phyloP scores from a whole-genome alignment of 352 stramenopile species.

The Globisporangium paddicum region DNA sequence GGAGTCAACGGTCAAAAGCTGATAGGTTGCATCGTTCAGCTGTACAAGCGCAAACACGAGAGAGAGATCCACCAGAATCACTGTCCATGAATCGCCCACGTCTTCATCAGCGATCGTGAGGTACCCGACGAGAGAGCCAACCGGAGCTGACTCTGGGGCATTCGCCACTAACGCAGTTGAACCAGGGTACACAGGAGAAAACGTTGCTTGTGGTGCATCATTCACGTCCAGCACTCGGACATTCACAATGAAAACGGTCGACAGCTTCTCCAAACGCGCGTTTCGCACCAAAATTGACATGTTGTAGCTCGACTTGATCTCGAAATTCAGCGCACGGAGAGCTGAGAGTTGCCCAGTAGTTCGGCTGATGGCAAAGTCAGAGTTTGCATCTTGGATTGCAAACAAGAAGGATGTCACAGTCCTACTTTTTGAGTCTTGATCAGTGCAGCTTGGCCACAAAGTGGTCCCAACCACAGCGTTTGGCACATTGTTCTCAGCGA shows the following conservation, averaged over 20 bases:
- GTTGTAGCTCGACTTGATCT: constrained; percentile 19
- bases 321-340: constrained; percentile 21
- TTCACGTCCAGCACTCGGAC: constrained; percentile 8
- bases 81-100: background rate
- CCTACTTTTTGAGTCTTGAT: constrained; percentile 32
- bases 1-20: background rate
- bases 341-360: constrained; percentile 18
- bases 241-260: constrained; percentile 14
- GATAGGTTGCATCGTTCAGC: constrained; percentile 5
- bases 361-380: constrained; percentile 18
- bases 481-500: constrained; percentile 24
- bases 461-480: constrained; percentile 22
- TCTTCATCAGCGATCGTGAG: constrained; percentile 7
- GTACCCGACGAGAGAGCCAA: background rate
- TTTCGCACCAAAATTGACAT: constrained; percentile 28
- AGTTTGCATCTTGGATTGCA: constrained; percentile 18
- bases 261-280: constrained; percentile 18
- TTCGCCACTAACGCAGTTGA: background rate
- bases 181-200: constrained; percentile 1
- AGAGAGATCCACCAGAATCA: background rate
- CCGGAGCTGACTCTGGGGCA: constrained; percentile 2
- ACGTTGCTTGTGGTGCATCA: background rate
- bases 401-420: constrained; percentile 27
- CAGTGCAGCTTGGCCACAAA: constrained; percentile 36
- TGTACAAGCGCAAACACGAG: constrained; percentile 1